These are phyloP conservation scores for Entophlyctis luteolus DNA, from an alignment of 192 early-diverging fungal species.

Conservation along the genomic window DNA sequence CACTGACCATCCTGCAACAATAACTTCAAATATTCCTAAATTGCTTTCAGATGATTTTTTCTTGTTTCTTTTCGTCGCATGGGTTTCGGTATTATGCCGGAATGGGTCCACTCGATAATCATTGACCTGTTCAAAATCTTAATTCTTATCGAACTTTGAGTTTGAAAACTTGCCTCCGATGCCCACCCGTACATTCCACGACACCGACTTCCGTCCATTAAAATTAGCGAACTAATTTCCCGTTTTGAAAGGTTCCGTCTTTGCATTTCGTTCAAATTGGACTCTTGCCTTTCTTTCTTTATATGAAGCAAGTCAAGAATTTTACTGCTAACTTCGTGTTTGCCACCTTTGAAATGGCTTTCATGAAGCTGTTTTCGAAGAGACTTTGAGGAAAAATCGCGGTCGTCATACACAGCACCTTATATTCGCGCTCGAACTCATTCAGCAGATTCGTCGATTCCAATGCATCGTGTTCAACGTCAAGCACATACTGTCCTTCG, in stretches of 20 bases:
- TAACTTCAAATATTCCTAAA: slow-evolving; percentile 8
- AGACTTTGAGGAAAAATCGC: too few species aligned
- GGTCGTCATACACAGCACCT: too few species aligned
- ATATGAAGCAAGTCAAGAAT: neutral
- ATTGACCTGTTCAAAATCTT: neutral
- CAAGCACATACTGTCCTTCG: slow-evolving; percentile 2
- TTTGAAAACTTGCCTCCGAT: neutral
- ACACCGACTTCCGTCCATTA: slow-evolving; percentile 3
- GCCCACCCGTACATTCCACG: slow-evolving; percentile 16
- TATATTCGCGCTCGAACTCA: slow-evolving; percentile 10
- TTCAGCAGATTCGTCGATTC: neutral
- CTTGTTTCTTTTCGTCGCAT: neutral
- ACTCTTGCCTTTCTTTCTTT: neutral
- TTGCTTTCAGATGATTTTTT: neutral
- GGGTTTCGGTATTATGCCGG: neutral
- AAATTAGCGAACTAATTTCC: neutral
- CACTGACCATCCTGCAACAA: neutral
- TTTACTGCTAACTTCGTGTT: neutral
- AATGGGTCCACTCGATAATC: slow-evolving; percentile 11
- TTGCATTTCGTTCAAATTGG: neutral
- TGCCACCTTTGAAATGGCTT: neutral
- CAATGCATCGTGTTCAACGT: neutral
- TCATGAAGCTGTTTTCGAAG: neutral
- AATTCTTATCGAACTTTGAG: neutral
- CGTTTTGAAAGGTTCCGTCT: neutral